Evolutionary conservation across 169 alveolate genomes (phyloP), one percentile per base, ranked within the genome.

Genomic region (Eimeria tenella): DNA sequence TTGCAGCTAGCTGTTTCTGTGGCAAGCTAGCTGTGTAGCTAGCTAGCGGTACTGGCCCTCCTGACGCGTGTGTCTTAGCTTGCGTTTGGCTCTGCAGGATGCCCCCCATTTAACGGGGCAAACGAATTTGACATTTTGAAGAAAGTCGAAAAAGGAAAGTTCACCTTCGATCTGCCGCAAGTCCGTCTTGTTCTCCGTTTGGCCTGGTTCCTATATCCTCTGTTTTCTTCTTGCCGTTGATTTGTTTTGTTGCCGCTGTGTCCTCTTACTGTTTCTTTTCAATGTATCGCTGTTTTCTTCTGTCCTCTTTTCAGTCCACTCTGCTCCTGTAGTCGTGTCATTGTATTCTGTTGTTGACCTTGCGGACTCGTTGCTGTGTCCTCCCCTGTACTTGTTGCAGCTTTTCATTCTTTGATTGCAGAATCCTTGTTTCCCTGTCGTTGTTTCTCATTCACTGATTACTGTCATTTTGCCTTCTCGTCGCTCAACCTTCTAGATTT

Each of bases 71-170:
- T 31, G 13, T 21, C 97, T 95, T 49, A 13, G 93, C 53, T 42
- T 10, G 7, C 2, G 42, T 75, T 77, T 7, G 65, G 70, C 62
- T 25, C 25, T 73, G 21, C 88, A 96, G 98, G 99, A 5, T 97
- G 97, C 94, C 99, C 99, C 7, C 99, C 99, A 6, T 98, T 98
- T 93, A 96, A 96, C 84, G 99, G 99, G 11, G 95, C 96, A 52
- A 96, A 96, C 75, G 98, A 98, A 63, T 96, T 97, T 49, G 99
- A 97, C 86, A 97, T 97, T 74, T 94, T 98, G 89, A 97, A 97
- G 86, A 97, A 97, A 83, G 99, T 98, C 4, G 98, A 96, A 74
- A 96, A 98, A 42, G 99, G 99, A 13, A 79, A 90, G 71, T 90
- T 60, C 84, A 62, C 91, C 4, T 90, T 90, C 89, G 91, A 65